These are phyloP conservation scores for Chalara sp. DNA, from an alignment of 2,329 filamentous ascomycete species.

Conservation along the genomic window DNA sequence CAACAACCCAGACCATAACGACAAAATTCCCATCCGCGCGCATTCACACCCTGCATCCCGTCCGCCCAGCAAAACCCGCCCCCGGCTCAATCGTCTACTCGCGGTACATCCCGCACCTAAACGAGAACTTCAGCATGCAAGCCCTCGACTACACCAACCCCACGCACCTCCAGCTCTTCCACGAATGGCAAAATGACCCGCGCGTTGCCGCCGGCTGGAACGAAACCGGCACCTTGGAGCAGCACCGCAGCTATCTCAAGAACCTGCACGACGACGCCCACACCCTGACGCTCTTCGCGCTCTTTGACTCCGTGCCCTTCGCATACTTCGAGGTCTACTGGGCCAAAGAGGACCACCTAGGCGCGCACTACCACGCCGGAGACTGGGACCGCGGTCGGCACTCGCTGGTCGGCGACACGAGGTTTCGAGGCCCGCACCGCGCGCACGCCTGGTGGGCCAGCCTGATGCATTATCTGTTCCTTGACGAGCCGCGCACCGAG, in stretches of 20 bases:
- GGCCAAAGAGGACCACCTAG: constrained; percentile 60
- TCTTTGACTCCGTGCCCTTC: constrained; percentile 65
- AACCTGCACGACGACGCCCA: constrained; percentile 66
- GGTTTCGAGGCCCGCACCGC: constrained; percentile 53
- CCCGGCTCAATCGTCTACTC: constrained; percentile 69
- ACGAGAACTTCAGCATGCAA: constrained; percentile 73
- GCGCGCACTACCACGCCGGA: constrained; percentile 48
- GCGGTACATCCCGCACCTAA: constrained; percentile 68
- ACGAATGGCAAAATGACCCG: constrained; percentile 78
- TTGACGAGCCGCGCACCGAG: constrained; percentile 47
- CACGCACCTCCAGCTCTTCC: constrained; percentile 64
- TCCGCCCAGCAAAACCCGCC: constrained; percentile 63
- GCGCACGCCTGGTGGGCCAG: constrained; percentile 56
- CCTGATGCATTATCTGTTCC: constrained; percentile 55
- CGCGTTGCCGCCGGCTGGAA: constrained; percentile 77
- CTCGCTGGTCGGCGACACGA: constrained; percentile 50
- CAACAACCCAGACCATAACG: constrained; percentile 37
- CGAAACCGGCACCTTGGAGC: constrained; percentile 66
- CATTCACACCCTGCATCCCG: constrained; percentile 58
- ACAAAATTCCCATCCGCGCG: constrained; percentile 18
- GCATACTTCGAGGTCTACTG: constrained; percentile 79
- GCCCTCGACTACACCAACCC: constrained; percentile 59
- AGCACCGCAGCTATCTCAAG: constrained; percentile 63
- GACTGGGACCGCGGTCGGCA: constrained; percentile 54
- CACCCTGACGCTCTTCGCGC: constrained; percentile 61